Evolutionary conservation across 1,284 basidiomycete genomes (phyloP), one percentile per base, ranked within the genome.

Genomic region (Flammula alnicola): DNA sequence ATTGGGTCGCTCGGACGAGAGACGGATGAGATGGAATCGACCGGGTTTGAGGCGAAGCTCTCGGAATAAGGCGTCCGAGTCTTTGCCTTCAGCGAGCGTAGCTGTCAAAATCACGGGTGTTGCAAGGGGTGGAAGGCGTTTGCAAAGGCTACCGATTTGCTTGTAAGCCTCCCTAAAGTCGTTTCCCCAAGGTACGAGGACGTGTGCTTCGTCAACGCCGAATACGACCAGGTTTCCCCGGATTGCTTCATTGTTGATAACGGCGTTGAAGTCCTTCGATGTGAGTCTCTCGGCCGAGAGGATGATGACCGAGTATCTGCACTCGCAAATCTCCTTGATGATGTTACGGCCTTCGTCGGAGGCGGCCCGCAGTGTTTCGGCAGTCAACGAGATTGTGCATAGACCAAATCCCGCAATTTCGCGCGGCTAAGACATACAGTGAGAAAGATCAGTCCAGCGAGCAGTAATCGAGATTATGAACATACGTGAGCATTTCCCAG

Each of bases 191-290:
- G 55, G 55, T 25, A 53, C 51, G n/a, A 62, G 40, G 4, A 60
- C 44, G 47, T 63, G 61, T 1, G 49, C 57, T 41, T 63, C 55
- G 39, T 63, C 54, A 20, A 63, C 55, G 1, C 59, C 61, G 9
- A 61, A 48, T 8, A 60, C 43, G 22, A 55, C 43, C 23, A 63
- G 49, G 31, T 59, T 63, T 10, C 45, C 20, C n/a, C 38, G 52
- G 30, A 61, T 61, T 9, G 10, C 27, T 7, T 44, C 38, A 37
- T 59, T 22, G 6, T 49, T 37, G n/a, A 63, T 4, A 10, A 63
- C 48, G 11, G 9, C n/a, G n/a, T 57, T 51, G 8, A 63, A 19
- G 11, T 55, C 55, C 7, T 39, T 36, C 10, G 54, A 55, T 12
- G 46, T 35, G 2, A 63, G 43, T 17, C 55, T 44, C 40, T 60